Percentiles rank a stretch among this genome's conserved stretches.
Evolutionary conservation across 2,329 filamentous ascomycete species (phyloP).

Genomic region (Rachicladosporium sp.): DNA sequence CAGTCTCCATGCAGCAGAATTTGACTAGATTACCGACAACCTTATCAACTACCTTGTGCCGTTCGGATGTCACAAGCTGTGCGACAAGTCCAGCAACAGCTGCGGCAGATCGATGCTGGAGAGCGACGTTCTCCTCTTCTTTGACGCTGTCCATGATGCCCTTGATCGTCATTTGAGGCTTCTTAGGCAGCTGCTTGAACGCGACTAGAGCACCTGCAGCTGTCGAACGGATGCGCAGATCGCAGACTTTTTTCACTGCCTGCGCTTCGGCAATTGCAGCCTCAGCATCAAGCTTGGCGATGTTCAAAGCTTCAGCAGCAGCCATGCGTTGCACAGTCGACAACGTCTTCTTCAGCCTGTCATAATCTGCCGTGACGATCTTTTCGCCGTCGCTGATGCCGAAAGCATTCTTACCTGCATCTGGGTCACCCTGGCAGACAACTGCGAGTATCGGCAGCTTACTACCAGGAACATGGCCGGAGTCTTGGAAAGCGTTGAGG

Average conservation of each 20-base stretch:
- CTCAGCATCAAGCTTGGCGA: slow-evolving; percentile 59
- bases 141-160: slow-evolving; percentile 98
- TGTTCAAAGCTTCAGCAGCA: slow-evolving; percentile 63
- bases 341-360: slow-evolving; percentile 77
- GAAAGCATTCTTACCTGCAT: slow-evolving; percentile 86
- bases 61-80: slow-evolving; percentile 67
- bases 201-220: slow-evolving; percentile 80
- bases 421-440: slow-evolving; percentile 83
- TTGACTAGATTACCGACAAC: slow-evolving; percentile 92
- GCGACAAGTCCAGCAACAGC: slow-evolving; percentile 79
- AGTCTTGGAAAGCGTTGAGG: slow-evolving; percentile 81
- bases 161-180: slow-evolving; percentile 84
- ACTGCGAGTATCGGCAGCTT: slow-evolving; percentile 74
- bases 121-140: slow-evolving; percentile 76
- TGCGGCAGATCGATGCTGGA: slow-evolving; percentile 75
- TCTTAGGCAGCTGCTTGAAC: slow-evolving; percentile 82
- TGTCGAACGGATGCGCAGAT: slow-evolving; percentile 74
- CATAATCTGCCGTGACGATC: slow-evolving; percentile 73
- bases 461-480: slow-evolving; percentile 64
- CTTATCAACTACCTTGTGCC: slow-evolving; percentile 82
- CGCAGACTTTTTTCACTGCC: slow-evolving; percentile 64
- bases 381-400: slow-evolving; percentile 79
- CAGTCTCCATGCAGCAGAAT: slow-evolving; percentile 94
- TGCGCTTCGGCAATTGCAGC: slow-evolving; percentile 70
- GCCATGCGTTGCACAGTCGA: slow-evolving; percentile 79